Base-by-base conservation (phyloP, 148 eudicot genomes). In the Chenopodium quinoa region DNA sequence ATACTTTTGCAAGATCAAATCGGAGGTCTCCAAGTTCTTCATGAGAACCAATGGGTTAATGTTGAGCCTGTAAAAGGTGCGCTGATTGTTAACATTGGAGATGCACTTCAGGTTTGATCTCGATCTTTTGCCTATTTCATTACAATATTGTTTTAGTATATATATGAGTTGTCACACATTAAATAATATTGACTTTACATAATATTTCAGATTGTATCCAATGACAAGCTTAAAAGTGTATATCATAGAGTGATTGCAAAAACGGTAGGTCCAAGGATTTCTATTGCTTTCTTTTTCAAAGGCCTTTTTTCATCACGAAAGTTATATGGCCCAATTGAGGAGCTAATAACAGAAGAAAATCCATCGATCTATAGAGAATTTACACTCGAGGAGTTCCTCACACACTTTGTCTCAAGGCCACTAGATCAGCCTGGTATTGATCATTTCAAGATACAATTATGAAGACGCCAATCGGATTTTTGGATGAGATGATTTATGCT, bases 21-120 rank as follows among this genome's bases (percentile, higher is more conserved):
- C 31, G 87, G 87, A 4, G 92, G 92, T 7, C 90, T 90, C 14
- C 90, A 90, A 83, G 82, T 90, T 25, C 84, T 85, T 7, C 83
- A 84, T 79, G 34, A 90, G 31, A 76, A 90, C 70, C 82, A 83
- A 19, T 88, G 90, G 92, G 76, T 90, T 79, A 78, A 85, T 78
- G 89, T 89, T 64, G 76, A 80, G 50, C 86, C 90, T n/a, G 48
- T 37, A 17, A 80, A 70, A 34, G 89, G 86, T 7, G 90, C 89
- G 52, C 56, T 86, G 2, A 80, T 89, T 23, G 81, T 89, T 16
- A 89, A 88, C 79, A 78, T 88, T 44, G 91, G 90, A 13, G 90
- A 88, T 79, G 68, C 85, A n/a, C 82, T 87, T 25, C 85, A 89
- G 90, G 88, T 78, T 65, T 44, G 17, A 10, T 65, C 16, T 54